Evolutionary conservation across 1,284 basidiomycete genomes (phyloP).

Genomic region (Phenoliferia sp.): DNA sequence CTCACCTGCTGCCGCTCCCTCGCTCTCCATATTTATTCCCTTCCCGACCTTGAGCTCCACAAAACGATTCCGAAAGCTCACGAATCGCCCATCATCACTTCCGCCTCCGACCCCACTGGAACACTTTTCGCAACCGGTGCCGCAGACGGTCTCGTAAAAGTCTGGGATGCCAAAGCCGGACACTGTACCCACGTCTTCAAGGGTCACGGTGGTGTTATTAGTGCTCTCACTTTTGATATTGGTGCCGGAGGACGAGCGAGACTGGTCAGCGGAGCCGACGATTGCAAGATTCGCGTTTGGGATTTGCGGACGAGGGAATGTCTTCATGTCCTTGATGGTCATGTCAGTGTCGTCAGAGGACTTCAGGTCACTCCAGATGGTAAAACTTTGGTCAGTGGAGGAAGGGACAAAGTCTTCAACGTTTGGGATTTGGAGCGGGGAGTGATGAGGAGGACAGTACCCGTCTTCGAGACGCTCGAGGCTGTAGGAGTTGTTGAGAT

Average conservation of each 20-base stretch:
- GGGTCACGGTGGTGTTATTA: conserved; percentile 93
- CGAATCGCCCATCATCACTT: conserved; percentile 87
- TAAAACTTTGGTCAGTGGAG: conserved; percentile 78
- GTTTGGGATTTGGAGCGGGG: conserved; percentile 68
- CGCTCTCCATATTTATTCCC: conserved; percentile 49
- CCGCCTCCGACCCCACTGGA: conserved; percentile 75
- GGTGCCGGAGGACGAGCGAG: conserved; percentile 31
- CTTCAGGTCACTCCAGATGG: conserved; percentile 65
- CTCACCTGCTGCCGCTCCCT: conserved; percentile 50
- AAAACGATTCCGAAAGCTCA: conserved; percentile 78
- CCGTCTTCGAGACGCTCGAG: conserved; percentile 81
- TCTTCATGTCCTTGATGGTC: conserved; percentile 73
- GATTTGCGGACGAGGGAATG: conserved; percentile 59
- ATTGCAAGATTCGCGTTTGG: conserved; percentile 83
- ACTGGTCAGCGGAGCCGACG: conserved; percentile 44
- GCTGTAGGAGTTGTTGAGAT: conserved; percentile 64
- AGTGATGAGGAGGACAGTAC: conserved; percentile 70
- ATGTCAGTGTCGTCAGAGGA: conserved; percentile 83
- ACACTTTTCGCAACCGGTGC: conserved; percentile 90
- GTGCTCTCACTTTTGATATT: conserved; percentile 71
- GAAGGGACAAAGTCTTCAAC: conserved; percentile 81
- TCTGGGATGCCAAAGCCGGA: conserved; percentile 85
- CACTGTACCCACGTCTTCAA: conserved; percentile 92
- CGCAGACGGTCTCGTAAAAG: conserved; percentile 92
- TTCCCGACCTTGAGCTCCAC: conserved; percentile 53